Base-by-base conservation (phyloP, 2,329 filamentous ascomycete genomes). In the Xenoacremonium recifei region DNA sequence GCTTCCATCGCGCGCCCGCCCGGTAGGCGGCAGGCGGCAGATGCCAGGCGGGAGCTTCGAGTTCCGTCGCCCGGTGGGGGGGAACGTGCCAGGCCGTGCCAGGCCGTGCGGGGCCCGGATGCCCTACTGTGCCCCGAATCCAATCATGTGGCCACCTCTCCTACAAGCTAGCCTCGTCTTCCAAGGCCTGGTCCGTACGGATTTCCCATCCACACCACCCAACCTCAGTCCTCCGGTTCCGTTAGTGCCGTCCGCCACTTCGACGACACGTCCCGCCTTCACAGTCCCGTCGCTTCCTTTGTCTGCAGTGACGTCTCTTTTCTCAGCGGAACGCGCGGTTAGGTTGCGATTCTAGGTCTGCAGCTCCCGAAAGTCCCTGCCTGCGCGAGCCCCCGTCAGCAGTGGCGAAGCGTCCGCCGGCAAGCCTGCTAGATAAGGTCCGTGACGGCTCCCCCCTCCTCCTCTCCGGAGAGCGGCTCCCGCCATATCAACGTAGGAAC, bases 241-340 rank as follows among this genome's bases (percentile, higher is more conserved):
- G n/a, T n/a, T 57, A 57, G 49, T 50, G 51, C 41, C 40, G 45
- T 48, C 51, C 49, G 53, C 52, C 49, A 52, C 51, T 45, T 48
- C 58, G 49, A 60, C 60, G 53, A 60, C 60, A 58, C 52, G 48
- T 55, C 51, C 51, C 53, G 44, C 36, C 45, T 37, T 51, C 56
- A 55, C 45, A 48, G 46, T 47, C 45, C 46, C 43, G 52, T 52
- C 42, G 54, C 23, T 39, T 45, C 43, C 41, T 37, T 46, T 44
- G 37, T 29, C 37, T 44, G 12, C 45, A 34, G 35, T 31, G 40
- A 39, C 35, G 39, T 38, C 30, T 39, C 35, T 42, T 49, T 55
- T 55, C 50, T 44, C 38, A 54, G 60, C 60, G 61, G 55, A 50
- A 64, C 57, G 53, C 60, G 59, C 59, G 59, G 62, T n/a, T n/a